phyloP scores from a whole-genome alignment of 352 stramenopile genomes.

The Phytopythium kandeliae region DNA sequence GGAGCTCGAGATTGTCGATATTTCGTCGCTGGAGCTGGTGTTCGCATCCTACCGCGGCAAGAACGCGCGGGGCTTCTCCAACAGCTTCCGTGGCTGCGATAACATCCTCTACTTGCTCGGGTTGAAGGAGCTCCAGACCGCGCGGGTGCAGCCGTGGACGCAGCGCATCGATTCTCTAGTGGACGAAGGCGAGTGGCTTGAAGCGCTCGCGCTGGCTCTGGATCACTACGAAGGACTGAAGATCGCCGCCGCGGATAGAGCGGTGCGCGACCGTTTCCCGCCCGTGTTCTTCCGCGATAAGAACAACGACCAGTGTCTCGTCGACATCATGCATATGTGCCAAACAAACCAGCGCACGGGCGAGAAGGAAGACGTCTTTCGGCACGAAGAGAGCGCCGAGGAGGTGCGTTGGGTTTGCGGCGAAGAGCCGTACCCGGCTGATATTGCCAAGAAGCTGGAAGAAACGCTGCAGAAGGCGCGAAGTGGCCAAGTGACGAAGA shows the following conservation, averaged over 20 bases:
- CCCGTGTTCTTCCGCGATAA: conserved; percentile 86
- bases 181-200: conserved; percentile 95
- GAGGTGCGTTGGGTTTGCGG: conserved; percentile 82
- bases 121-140: conserved; percentile 89
- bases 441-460: conserved; percentile 82
- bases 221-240: conserved; percentile 94
- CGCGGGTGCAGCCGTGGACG: conserved; percentile 90
- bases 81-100: conserved; percentile 91
- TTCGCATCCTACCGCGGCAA: conserved; percentile 90
- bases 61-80: conserved; percentile 75
- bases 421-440: conserved; percentile 67
- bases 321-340: conserved; percentile 88
- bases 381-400: conserved; percentile 74
- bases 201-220: conserved; percentile 93
- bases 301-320: conserved; percentile 86
- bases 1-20: conserved; percentile 92
- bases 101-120: conserved; percentile 92
- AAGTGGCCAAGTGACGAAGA: conserved; percentile 79
- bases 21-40: conserved; percentile 91
- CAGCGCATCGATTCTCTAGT: conserved; percentile 93
- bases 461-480: conserved; percentile 81
- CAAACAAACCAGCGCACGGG: conserved; percentile 86
- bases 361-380: conserved; percentile 85
- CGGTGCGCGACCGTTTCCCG: conserved; percentile 80
- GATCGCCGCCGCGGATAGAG: conserved; percentile 66